These are phyloP conservation scores for Aspergillus quadricinctus DNA, from an alignment of 2,329 filamentous ascomycete genomes.

Conservation along the genomic window DNA sequence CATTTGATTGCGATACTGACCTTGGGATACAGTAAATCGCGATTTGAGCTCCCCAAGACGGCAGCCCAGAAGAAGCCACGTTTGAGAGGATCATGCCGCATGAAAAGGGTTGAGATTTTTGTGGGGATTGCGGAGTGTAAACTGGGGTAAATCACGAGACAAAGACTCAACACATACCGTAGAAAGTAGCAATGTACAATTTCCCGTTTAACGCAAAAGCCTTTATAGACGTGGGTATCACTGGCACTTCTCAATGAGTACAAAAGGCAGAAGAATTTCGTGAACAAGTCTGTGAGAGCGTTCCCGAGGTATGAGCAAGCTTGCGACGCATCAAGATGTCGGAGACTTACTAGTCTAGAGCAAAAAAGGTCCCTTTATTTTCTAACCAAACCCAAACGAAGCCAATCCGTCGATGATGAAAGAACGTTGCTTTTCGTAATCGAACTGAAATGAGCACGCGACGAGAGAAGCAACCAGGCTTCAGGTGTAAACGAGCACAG, in stretches of 20 bases:
- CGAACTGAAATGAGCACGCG: slow-evolving; percentile 5
- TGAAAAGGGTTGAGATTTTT: background rate
- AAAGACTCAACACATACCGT: slow-evolving; percentile 15
- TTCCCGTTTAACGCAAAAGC: slow-evolving; percentile 8
- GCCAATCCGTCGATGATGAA: slow-evolving; percentile 23
- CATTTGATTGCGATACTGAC: background rate
- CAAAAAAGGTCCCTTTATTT: slow-evolving; percentile 17
- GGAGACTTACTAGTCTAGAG: slow-evolving; percentile 32
- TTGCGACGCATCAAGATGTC: background rate
- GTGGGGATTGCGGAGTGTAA: background rate
- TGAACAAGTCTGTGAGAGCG: slow-evolving; percentile 24
- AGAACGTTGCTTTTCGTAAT: slow-evolving; percentile 8
- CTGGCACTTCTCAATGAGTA: slow-evolving; percentile 9
- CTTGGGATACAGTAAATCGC: background rate
- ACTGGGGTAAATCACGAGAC: background rate
- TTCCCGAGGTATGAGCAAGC: slow-evolving; percentile 8
- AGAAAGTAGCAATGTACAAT: slow-evolving; percentile 10
- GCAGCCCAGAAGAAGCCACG: background rate
- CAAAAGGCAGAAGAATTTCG: slow-evolving; percentile 19
- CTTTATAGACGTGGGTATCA: slow-evolving; percentile 11
- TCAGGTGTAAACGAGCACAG: slow-evolving; percentile 14
- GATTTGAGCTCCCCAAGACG: background rate
- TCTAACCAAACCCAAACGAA: slow-evolving; percentile 25
- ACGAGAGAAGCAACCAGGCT: slow-evolving; percentile 27
- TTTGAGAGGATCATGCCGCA: background rate